Evolutionary conservation across 352 stramenopile genomes (phyloP), one percentile per base, ranked within the genome.

Genomic region (Globisporangium nodosum): DNA sequence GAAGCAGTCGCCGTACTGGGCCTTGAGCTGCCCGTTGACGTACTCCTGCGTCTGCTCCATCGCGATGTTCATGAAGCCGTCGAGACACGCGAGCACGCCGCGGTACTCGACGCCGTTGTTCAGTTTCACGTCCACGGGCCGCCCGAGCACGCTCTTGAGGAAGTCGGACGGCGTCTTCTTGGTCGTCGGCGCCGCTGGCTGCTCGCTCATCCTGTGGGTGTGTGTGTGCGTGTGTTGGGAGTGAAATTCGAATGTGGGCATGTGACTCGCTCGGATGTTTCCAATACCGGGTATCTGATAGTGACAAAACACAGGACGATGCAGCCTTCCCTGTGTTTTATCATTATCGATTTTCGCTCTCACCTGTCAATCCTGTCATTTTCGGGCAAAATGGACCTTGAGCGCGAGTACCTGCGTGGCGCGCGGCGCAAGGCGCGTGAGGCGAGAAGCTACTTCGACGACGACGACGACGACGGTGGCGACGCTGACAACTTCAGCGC

Each of bases 21-120:
- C 88, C 74, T 98, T 99, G 56, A 99, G 86, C 75, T 99, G 94
- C 11, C 97, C 98, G 80, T 99, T 97, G 40, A 98, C 86, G 76
- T 98, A 99, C 78, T 99, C 98, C 68, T 99, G 97, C 55, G 97
- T 99, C 78, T 99, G 97, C 76, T 99, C 97, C 96, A 99, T 98
- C 39, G 97, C 97, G 79, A 99, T 99, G 81, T 99, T 99, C 96
- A 99, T 98, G 77, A 99, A 99, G 39, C 97, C 97, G 83, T 99
- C 98, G 43, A 99, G 85, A 70, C 97, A 99, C 18, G 96, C 97
- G 50, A 99, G 78, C 31, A 99, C 90, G 65, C 97, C 96, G 66
- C 94, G 93, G 78, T 99, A 99, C 76, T 99, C 91, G 51, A 98
- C 96, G 61, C 97, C 97, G 45, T 97, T 98, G 87, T 99, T 99